Evolutionary conservation across 441 rosid species (phyloP), one percentile per base, ranked within the genome.

Genomic region (Corymbia calophylla): DNA sequence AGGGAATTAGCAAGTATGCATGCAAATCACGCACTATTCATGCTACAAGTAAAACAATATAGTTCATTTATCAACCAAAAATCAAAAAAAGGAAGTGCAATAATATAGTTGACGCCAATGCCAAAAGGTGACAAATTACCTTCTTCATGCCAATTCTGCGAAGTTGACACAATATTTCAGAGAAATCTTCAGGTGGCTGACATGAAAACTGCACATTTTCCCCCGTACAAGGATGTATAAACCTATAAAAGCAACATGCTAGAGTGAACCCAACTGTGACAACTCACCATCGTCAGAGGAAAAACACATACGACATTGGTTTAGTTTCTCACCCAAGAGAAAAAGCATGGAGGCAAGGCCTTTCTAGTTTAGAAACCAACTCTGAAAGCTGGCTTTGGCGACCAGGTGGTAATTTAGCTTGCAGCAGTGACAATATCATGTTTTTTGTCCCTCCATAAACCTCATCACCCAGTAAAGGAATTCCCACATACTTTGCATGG

Each of bases 311-410:
- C 14, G 32, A 89, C 44, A 44, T 70, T 66, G 91, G 54, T 89
- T 92, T 89, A 90, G 86, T 88, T n/a, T 90, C 96, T 94, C 87
- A 97, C 99, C 98, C 98, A 81, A 98, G 97, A 89, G 95, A 95
- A 87, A 95, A 64, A 86, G 98, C 99, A 93, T 98, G 99, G 87
- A 97, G 99, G 90, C 95, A 97, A 87, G 99, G 99, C 92, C 99
- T 95, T 88, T 96, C 97, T 88, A 98, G 89, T 93, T 87, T 91
- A 23, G 98, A 95, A 86, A 97, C 90, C 90, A 95, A 87, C 58
- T 88, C 91, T n/a, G 94, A 31, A 88, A 96, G 94, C 89, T 93
- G 91, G 84, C 89, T 91, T 39, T 92, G 95, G 88, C 39, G 88
- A 92, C 92, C 93, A 17, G 94, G 89, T 25, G 93, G 90, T 86